A percentile compares a stretch with the other conserved stretches of the same genome.
These are phyloP conservation scores for Aspergillus neoniger DNA, from an alignment of 2,329 filamentous ascomycete genomes.

Conservation along the genomic window DNA sequence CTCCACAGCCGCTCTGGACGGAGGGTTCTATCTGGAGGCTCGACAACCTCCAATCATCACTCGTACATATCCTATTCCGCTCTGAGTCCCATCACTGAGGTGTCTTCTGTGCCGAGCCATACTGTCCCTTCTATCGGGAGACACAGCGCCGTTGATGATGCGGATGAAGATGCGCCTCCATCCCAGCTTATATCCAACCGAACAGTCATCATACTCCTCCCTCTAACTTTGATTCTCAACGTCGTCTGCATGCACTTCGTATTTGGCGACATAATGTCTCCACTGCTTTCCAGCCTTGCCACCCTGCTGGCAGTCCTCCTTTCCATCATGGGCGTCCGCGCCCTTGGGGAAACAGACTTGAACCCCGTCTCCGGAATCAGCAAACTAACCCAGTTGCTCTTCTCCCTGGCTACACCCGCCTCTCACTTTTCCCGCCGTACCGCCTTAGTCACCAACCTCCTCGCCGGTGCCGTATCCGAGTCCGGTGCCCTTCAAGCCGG, in stretches of 20 bases:
- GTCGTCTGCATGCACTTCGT: constrained; percentile 77
- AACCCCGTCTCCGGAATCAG: constrained; percentile 96
- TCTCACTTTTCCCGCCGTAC: constrained; percentile 74
- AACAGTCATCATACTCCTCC: constrained; percentile 72
- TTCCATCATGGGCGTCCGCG: constrained; percentile 65
- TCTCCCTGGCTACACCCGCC: constrained; percentile 83
- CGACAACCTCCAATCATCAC: constrained; percentile 21
- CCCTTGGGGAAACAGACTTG: constrained; percentile 79
- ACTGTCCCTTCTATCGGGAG: constrained; percentile 1
- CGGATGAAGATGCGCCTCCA: constrained; percentile 75
- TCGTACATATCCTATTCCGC: constrained; percentile 36
- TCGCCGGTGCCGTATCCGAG: constrained; percentile 86
- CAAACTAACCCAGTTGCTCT: constrained; percentile 93
- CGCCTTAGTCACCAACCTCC: constrained; percentile 90
- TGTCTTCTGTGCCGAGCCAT: constrained; percentile 19
- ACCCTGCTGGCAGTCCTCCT: constrained; percentile 78
- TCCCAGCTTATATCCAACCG: constrained; percentile 76
- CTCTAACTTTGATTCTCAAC: constrained; percentile 76
- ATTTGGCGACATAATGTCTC: constrained; percentile 79
- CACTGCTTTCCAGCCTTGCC: constrained; percentile 72
- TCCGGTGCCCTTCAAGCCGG: constrained; percentile 89
- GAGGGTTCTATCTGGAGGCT: constrained; percentile 28
- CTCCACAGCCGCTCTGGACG: constrained; percentile 32
- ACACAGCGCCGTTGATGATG: constrained; percentile 36
- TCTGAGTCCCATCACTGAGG: constrained; percentile 27